A percentile compares a stretch with the other conserved stretches of the same genome.
phyloP scores from a whole-genome alignment of 2,329 filamentous ascomycete genomes.

The Trichoderma lentiforme region DNA sequence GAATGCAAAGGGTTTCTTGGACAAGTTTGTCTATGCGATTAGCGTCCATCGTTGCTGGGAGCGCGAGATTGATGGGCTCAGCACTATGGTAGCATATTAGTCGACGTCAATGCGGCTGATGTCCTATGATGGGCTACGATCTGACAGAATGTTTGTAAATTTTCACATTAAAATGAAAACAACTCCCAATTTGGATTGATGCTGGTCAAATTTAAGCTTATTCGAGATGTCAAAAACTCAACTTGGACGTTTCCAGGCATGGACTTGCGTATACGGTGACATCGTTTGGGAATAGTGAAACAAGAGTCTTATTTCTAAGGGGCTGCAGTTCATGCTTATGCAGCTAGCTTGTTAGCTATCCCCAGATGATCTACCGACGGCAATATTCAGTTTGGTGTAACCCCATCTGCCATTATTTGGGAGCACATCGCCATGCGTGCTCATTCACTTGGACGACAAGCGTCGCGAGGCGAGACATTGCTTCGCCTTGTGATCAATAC shows the following conservation, averaged over 20 bases:
- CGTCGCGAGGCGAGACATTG: not conserved
- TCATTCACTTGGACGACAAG: not conserved
- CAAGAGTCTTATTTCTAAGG: not conserved
- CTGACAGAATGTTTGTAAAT: not conserved
- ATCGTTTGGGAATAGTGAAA: not conserved
- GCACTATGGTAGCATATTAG: slow-evolving; percentile 64
- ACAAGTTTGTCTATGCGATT: slow-evolving; percentile 67
- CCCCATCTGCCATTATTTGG: not conserved
- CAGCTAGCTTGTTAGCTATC: not conserved
- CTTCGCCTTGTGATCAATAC: not conserved
- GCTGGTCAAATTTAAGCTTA: not conserved
- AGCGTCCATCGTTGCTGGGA: slow-evolving; percentile 71
- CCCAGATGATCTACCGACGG: not conserved
- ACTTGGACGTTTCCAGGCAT: not conserved
- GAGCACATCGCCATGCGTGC: not conserved
- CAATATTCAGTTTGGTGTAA: not conserved
- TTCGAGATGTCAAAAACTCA: not conserved
- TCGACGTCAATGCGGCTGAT: not conserved
- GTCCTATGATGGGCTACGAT: not conserved
- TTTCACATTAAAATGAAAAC: not conserved
- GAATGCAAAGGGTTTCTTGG: slow-evolving; percentile 65
- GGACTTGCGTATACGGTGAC: not conserved
- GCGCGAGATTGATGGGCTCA: slow-evolving; percentile 69
- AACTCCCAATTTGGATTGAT: not conserved
- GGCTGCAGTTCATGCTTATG: not conserved